Evolutionary conservation across 1,284 basidiomycete species (phyloP).

Genomic region (Gomphus bonarii): DNA sequence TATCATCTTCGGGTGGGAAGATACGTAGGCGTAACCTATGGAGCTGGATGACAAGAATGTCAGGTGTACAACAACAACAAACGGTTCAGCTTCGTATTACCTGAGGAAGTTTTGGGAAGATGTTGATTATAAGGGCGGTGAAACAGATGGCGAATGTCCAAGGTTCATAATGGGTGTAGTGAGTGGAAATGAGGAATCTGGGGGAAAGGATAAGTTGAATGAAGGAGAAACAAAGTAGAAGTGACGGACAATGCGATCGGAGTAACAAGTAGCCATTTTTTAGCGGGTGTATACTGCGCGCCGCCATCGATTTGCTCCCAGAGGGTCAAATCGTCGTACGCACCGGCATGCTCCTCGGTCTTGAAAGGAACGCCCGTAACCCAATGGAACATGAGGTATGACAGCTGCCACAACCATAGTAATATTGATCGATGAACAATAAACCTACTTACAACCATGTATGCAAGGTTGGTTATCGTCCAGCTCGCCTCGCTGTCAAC

Average conservation of each 20-base stretch:
- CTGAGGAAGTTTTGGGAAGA: slow-evolving; percentile 95
- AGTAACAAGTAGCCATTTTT: slow-evolving; percentile 93
- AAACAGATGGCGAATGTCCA: slow-evolving; percentile 91
- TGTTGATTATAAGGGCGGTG: slow-evolving; percentile 70
- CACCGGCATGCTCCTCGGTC: slow-evolving; percentile 77
- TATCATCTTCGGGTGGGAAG: slow-evolving; percentile 24
- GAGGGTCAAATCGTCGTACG: slow-evolving; percentile 93
- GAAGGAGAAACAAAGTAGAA: slow-evolving; percentile 3
- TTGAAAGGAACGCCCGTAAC: slow-evolving; percentile 97
- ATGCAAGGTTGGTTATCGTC: slow-evolving; percentile 90
- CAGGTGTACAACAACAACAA: neutral
- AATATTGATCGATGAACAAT: slow-evolving; percentile 3
- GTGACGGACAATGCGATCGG: slow-evolving; percentile 82
- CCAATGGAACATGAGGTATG: slow-evolving; percentile 98
- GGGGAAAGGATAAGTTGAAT: slow-evolving; percentile 4
- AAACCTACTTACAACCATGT: slow-evolving; percentile 67
- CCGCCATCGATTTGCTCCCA: slow-evolving; percentile 99
- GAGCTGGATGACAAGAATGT: slow-evolving; percentile 33
- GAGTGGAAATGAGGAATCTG: slow-evolving; percentile 94
- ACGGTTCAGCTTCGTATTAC: slow-evolving; percentile 28
- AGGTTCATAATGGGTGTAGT: slow-evolving; percentile 94
- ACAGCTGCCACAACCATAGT: slow-evolving; percentile 43
- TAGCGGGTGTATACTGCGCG: slow-evolving; percentile 96
- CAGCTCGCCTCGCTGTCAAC: slow-evolving; percentile 93
- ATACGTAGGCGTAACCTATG: slow-evolving; percentile 74